Evolutionary conservation across 495 filamentous ascomycete species (phyloP), one percentile per base, ranked within the genome.

Genomic region (Aspergillus avenaceus): DNA sequence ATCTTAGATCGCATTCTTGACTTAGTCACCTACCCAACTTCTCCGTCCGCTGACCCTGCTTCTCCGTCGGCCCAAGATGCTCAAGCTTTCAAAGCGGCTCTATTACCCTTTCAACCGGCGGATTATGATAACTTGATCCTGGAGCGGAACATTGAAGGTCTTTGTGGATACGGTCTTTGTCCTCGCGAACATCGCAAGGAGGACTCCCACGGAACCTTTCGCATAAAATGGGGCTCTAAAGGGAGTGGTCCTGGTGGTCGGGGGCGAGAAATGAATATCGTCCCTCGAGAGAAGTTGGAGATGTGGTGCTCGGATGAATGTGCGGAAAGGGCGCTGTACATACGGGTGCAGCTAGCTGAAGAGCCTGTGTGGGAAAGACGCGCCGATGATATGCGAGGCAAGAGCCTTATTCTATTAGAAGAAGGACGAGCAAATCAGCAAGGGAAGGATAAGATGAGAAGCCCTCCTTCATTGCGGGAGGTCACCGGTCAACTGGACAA

Each of bases 281-380:
- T 86, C 9, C 74, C 78, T n/a, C 77, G 72, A 8, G 79, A 82
- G 45, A 79, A 85, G 56, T 56, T 92, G 8, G 90, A 95, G 67
- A 84, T 85, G 60, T 98, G 95, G 89, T 98, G 93, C 63, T 87
- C 83, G 1, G 79, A 86, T 37, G 73, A 72, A 14, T 98, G 93
- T 74, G 86, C 84, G 1, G 77, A 83, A 54, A 76, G 85, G 29
- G 90, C 87, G 14, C 70, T 95, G 55, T 95, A 87, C 66, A 73
- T 98, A 51, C 85, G 88, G 55, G 86, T 92, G 31, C 93, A 98
- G 70, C 77, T 98, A 22, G 82, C 71, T 28, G 84, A 88, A 53
- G 80, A 83, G 50, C 87, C 88, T 0, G 85, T 85, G 7, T 93
- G 88, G 87, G 78, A 85, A 59, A 76, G 90, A 40, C 75, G 73